These are phyloP conservation scores for Pseudocohnilembus persalinus DNA, from an alignment of 169 alveolate species.

Conservation along the genomic window DNA sequence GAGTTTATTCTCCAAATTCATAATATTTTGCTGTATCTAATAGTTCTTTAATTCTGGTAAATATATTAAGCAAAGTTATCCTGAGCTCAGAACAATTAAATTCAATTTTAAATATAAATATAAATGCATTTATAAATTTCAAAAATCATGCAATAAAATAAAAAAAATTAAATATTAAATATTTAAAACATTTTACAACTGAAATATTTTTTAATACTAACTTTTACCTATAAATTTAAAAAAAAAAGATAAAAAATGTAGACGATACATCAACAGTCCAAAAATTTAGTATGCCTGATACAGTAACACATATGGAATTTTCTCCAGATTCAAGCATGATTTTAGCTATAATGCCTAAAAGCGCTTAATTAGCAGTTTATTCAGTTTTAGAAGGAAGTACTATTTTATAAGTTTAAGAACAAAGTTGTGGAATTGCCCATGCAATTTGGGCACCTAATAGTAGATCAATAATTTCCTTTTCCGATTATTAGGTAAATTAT, in stretches of 20 bases:
- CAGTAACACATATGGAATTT: constrained; percentile 42
- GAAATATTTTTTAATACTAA: too few species aligned
- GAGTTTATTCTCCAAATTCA: too few species aligned
- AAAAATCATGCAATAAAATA: too few species aligned
- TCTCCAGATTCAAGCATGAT: constrained; percentile 50
- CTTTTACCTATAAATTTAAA: too few species aligned
- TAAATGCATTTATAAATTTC: too few species aligned
- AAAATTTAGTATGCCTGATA: constrained; percentile 39
- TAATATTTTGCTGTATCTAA: too few species aligned
- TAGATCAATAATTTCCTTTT: constrained; percentile 46
- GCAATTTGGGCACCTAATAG: constrained; percentile 65
- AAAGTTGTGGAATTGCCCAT: constrained; percentile 44
- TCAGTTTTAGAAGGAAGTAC: constrained; percentile 31
- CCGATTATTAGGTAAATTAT: constrained; percentile 42
- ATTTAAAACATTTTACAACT: too few species aligned
- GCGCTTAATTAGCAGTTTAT: constrained; percentile 27
- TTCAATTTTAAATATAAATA: too few species aligned
- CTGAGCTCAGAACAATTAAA: too few species aligned
- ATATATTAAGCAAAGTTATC: too few species aligned
- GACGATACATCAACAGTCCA: constrained; percentile 17
- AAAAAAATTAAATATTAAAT: too few species aligned
- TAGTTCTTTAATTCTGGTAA: too few species aligned
- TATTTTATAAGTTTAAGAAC: constrained; percentile 37
- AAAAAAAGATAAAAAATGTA: constrained; percentile 35
- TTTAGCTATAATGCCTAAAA: constrained; percentile 30